These are phyloP conservation scores for Fusarium sp. DNA, from an alignment of 2,329 filamentous ascomycete species.

Conservation along the genomic window DNA sequence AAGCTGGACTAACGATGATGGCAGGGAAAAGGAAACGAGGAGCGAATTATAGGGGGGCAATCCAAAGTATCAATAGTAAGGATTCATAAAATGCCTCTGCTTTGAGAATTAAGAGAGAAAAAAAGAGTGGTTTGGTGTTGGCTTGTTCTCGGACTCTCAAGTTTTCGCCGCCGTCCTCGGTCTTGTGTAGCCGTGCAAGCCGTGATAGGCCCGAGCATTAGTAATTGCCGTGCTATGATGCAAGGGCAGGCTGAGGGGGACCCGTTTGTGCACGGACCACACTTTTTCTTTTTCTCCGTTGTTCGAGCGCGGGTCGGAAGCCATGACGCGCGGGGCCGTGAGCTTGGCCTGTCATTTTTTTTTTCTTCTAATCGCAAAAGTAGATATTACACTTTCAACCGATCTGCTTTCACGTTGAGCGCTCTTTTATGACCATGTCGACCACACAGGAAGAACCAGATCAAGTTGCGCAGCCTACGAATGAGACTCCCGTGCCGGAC, in stretches of 20 bases:
- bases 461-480: neutral
- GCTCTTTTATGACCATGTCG: conserved; percentile 23
- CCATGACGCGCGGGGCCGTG: conserved; percentile 35
- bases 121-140: conserved; percentile 22
- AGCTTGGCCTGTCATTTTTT: neutral
- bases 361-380: neutral
- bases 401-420: neutral
- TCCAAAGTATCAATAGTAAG: neutral
- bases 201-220: conserved; percentile 48
- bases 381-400: neutral
- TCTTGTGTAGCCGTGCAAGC: conserved; percentile 27
- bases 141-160: conserved; percentile 33
- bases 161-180: conserved; percentile 45
- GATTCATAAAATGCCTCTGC: conserved; percentile 17
- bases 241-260: conserved; percentile 31
- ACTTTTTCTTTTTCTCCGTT: conserved; percentile 1
- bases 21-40: neutral
- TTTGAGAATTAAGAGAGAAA: neutral
- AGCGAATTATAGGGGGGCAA: neutral
- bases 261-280: conserved; percentile 21
- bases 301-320: conserved; percentile 4
- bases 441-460: conserved; percentile 11
- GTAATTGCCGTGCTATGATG: conserved; percentile 50
- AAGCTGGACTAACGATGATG: neutral
- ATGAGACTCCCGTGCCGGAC: conserved; percentile 1